Conservation (phyloP, 2,329 filamentous ascomycete species). For the Xylariales sp. region DNA sequence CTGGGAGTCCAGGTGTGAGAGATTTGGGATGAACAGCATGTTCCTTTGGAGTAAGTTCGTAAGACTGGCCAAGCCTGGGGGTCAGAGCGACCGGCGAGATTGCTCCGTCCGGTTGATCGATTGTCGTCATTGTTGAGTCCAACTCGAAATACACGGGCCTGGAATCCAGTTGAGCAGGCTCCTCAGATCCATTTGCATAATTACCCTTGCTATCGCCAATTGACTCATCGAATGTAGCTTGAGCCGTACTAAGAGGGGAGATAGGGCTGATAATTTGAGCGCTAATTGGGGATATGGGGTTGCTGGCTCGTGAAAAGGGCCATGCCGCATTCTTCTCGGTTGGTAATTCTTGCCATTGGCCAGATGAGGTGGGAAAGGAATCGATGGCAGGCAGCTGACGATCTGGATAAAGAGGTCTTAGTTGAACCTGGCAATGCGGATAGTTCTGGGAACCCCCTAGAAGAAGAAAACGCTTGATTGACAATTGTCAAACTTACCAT, state of each 20-base stretch:
- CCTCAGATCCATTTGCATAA: neutral
- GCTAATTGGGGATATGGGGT: neutral
- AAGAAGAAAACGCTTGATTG: no score
- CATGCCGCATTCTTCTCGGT: neutral
- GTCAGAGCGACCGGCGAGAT: neutral
- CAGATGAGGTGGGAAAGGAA: neutral
- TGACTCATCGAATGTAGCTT: neutral
- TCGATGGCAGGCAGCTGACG: no score
- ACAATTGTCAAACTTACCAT: no score
- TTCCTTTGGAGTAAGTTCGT: no score
- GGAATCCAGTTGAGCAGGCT: slow-evolving; percentile 6
- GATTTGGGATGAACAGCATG: neutral
- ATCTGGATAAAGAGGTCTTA: no score
- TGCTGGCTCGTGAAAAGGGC: neutral
- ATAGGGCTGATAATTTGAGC: slow-evolving; percentile 4
- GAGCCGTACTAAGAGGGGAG: slow-evolving; percentile 1
- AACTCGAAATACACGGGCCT: slow-evolving; percentile 13
- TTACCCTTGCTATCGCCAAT: neutral
- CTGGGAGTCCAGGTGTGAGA: slow-evolving; percentile 4
- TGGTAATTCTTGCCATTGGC: neutral
- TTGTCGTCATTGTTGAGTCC: slow-evolving; percentile 11
- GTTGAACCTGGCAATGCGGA: no score
- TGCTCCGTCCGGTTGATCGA: slow-evolving; percentile 1
- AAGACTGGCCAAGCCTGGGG: neutral
- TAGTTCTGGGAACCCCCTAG: no score